A percentile compares a stretch with the other conserved stretches of the same genome.
phyloP scores from a whole-genome alignment of 2,329 filamentous ascomycete species.

The Colletotrichum sp. region DNA sequence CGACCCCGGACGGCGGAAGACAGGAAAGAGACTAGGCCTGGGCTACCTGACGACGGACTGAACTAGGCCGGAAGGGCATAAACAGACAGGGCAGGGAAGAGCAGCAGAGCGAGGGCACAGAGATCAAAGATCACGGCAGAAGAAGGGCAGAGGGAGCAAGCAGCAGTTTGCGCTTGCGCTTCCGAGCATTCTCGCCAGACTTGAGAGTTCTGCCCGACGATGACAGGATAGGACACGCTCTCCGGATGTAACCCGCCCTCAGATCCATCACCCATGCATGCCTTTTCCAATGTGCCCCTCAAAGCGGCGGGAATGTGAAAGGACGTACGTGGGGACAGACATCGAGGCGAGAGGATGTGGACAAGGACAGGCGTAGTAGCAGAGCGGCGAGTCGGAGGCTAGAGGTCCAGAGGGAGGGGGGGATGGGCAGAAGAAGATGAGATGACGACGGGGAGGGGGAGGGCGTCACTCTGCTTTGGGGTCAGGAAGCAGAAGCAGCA shows the following conservation, averaged over 20 bases:
- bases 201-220: not conserved
- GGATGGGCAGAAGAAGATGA: not conserved
- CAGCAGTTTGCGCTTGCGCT: not conserved
- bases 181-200: not conserved
- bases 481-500: not conserved
- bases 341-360: not conserved
- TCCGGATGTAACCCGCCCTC: constrained; percentile 12
- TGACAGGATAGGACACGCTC: constrained; percentile 1
- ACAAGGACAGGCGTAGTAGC: not conserved
- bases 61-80: not conserved
- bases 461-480: not conserved
- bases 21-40: not conserved
- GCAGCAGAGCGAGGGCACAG: not conserved
- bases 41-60: not conserved
- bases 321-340: not conserved
- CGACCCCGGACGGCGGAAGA: not conserved
- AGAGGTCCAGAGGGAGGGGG: not conserved
- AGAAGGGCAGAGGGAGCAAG: not conserved
- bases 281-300: not conserved
- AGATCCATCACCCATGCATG: not conserved
- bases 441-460: not conserved
- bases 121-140: not conserved
- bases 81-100: not conserved
- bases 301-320: not conserved
- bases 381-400: not conserved